These are phyloP conservation scores for Brasenia schreberi DNA, from an alignment of 164 flowering plant species.

Conservation along the genomic window DNA sequence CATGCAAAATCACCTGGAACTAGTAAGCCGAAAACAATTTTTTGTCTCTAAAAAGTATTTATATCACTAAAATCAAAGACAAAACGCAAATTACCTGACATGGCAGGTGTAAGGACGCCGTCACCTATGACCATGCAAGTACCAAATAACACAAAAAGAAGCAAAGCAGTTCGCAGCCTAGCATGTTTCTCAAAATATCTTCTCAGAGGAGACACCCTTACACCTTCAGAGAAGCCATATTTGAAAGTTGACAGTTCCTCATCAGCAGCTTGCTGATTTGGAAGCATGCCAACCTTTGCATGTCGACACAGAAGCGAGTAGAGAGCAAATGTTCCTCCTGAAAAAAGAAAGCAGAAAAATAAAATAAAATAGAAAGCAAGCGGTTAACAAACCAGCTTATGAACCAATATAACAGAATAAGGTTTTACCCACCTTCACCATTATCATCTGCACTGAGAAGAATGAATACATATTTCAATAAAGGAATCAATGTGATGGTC, in stretches of 20 bases:
- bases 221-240: conserved; percentile 36
- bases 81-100: conserved; percentile 15
- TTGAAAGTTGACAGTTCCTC: conserved; percentile 79
- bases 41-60: too few relatives aligned
- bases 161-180: conserved; percentile 39
- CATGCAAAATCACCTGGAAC: too few relatives aligned
- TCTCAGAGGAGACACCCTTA: conserved; percentile 23
- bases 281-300: conserved; percentile 55
- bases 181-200: conserved; percentile 70
- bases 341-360: conserved; percentile 2
- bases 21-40: too few relatives aligned
- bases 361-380: too few relatives aligned
- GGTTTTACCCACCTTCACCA: conserved; percentile 54
- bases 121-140: conserved; percentile 30
- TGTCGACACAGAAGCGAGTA: conserved; percentile 87
- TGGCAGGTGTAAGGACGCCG: too few relatives aligned
- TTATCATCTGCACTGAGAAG: conserved; percentile 63
- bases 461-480: conserved; percentile 52
- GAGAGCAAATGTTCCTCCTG: conserved; percentile 93
- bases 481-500: conserved; percentile 57
- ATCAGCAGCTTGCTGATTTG: conserved; percentile 16
- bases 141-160: conserved; percentile 62
- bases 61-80: too few relatives aligned
- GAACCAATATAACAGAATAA: too few relatives aligned
- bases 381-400: too few relatives aligned